A percentile compares a stretch with the other conserved stretches of the same genome.
phyloP scores from a whole-genome alignment of 2,329 filamentous ascomycete species.

The Bipolaris bicolor region DNA sequence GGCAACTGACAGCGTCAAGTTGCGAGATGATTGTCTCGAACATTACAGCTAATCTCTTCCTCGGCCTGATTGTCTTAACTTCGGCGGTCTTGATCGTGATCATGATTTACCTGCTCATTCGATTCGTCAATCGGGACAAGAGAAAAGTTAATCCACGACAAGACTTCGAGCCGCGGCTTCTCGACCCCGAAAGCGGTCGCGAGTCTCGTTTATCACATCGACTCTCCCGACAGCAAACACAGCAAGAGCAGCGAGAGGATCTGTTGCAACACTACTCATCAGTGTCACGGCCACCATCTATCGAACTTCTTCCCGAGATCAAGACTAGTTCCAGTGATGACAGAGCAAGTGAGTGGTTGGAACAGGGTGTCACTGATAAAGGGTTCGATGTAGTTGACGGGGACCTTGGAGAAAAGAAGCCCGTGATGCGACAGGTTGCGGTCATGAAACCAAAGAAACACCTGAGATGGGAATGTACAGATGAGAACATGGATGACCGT shows the following conservation, averaged over 20 bases:
- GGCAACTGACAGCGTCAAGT: background rate
- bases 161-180: constrained; percentile 1
- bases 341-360: constrained; percentile 26
- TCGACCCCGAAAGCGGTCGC: constrained; percentile 7
- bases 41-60: constrained; percentile 14
- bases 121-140: constrained; percentile 14
- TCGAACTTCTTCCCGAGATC: constrained; percentile 20
- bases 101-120: constrained; percentile 22
- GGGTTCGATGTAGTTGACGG: constrained; percentile 6
- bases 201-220: constrained; percentile 11
- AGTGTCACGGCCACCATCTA: constrained; percentile 10
- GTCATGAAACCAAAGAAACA: constrained; percentile 8
- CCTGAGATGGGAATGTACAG: constrained; percentile 11
- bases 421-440: constrained; percentile 2
- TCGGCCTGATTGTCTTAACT: constrained; percentile 22
- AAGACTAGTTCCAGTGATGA: constrained; percentile 19
- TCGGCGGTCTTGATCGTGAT: constrained; percentile 22
- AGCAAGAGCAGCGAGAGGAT: constrained; percentile 11
- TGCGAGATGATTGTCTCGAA: constrained; percentile 5
- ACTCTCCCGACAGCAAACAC: constrained; percentile 9
- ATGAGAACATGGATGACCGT: background rate
- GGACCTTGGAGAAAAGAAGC: constrained; percentile 9
- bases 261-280: constrained; percentile 14
- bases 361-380: constrained; percentile 13
- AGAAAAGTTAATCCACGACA: background rate